Base-by-base conservation (phyloP, 495 filamentous ascomycete species). In the Hypoxylon trugodes region DNA sequence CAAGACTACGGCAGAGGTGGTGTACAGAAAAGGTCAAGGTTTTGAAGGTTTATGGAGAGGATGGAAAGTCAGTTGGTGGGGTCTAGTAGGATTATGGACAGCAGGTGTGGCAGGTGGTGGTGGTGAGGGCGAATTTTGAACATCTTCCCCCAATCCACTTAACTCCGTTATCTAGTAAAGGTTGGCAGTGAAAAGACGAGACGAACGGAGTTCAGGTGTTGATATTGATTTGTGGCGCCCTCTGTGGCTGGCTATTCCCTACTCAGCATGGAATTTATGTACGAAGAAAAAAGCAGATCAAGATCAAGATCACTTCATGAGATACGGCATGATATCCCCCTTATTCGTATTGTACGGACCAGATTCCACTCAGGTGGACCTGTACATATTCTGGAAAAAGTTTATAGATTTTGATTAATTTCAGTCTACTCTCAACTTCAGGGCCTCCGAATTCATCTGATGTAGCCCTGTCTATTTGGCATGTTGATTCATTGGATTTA, bases 31-130 rank as follows among this genome's bases (percentile, higher is more conserved):
- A 58, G 92, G 92, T 10, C 92, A 96, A 66, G 95, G 95, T 5
- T 66, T 92, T 21, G 82, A 89, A 24, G 95, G 96, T 0, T 79
- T 98, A 10, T 96, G 91, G 82, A 83, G 95, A 41, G 95, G 95
- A 10, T 98, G 95, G 95, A 88, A 91, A 69, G 89, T 97, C 13
- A 93, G 93, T 7, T 91, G 96, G 84, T 98, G 95, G 95, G 94
- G 93, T 0, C 78, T 97, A 52, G 88, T 94, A 12, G 94, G 94
- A 15, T 85, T 96, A 18, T 94, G 93, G 92, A 74, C 76, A 2
- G 76, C 76, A 1, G 74, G 76, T 4, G 68, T 81, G 24, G 53
- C 79, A 5, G 78, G 77, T 0, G 75, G 73, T 33, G 77, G 79
- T 10, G 79, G 80, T 1, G 79, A 82, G 30, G 80, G 80, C 24